These are phyloP conservation scores for Tubosaeta brunneosetosa DNA, from an alignment of 768 basidiomycete genomes.

Conservation along the genomic window DNA sequence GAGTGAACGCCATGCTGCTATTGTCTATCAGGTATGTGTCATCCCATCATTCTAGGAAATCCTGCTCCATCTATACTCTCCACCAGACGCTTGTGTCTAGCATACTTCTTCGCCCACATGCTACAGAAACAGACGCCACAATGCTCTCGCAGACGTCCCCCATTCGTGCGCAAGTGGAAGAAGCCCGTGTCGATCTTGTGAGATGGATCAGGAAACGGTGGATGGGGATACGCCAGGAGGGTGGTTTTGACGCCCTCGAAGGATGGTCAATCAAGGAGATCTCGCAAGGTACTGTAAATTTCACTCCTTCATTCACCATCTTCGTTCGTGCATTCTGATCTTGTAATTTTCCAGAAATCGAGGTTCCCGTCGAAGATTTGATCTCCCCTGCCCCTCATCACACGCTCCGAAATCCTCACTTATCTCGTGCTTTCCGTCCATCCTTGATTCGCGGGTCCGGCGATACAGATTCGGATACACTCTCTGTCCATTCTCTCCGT, in stretches of 20 bases:
- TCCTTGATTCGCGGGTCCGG: conserved; percentile 24
- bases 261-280: conserved; percentile 89
- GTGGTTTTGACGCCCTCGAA: conserved; percentile 82
- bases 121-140: conserved; percentile 51
- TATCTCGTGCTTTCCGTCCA: conserved; percentile 26
- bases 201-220: conserved; percentile 76
- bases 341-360: conserved; percentile 52
- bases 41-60: not conserved
- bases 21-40: conserved; percentile 67
- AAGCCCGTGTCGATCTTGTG: conserved; percentile 42
- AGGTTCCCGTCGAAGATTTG: conserved; percentile 75
- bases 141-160: conserved; percentile 67
- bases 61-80: not conserved
- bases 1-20: conserved; percentile 57
- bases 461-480: conserved; percentile 36
- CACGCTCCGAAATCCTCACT: conserved; percentile 20
- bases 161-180: conserved; percentile 69
- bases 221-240: conserved; percentile 65
- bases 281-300: conserved; percentile 25
- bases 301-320: not conserved
- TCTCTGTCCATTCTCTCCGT: conserved; percentile 45
- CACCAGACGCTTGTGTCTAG: conserved; percentile 64
- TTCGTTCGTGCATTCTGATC: not conserved
- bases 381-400: conserved; percentile 40
- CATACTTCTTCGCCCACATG: conserved; percentile 66